Evolutionary conservation across 352 stramenopile genomes (phyloP).

Genomic region (Globisporangium spiculum): DNA sequence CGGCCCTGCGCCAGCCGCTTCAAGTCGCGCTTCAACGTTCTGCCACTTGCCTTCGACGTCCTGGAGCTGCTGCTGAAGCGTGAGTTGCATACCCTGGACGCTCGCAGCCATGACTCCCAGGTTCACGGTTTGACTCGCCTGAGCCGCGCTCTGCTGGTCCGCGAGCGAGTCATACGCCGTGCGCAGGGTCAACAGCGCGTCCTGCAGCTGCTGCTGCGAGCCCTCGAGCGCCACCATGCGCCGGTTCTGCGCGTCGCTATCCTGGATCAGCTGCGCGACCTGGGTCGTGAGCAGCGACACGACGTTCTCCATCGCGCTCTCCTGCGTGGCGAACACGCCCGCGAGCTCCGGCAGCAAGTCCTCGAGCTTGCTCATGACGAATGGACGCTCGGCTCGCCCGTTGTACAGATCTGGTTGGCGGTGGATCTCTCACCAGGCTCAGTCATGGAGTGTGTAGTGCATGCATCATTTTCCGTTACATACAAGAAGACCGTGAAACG

Average conservation of each 20-base stretch:
- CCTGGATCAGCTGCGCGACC: slow-evolving; percentile 41
- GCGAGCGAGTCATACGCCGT: slow-evolving; percentile 20
- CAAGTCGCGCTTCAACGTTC: slow-evolving; percentile 5
- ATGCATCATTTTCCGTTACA: no score
- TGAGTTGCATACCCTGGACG: background rate
- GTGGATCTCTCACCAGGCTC: no score
- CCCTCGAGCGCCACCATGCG: slow-evolving; percentile 37
- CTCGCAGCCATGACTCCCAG: slow-evolving; percentile 8
- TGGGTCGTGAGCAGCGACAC: slow-evolving; percentile 51
- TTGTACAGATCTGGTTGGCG: no score
- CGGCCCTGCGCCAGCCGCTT: slow-evolving; percentile 16
- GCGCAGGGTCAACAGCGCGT: slow-evolving; percentile 22
- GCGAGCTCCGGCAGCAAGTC: slow-evolving; percentile 65
- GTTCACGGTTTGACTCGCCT: background rate
- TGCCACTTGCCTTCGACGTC: slow-evolving; percentile 13
- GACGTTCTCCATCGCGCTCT: slow-evolving; percentile 50
- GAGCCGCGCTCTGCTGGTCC: slow-evolving; percentile 11
- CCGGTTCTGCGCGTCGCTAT: slow-evolving; percentile 30
- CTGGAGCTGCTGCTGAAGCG: slow-evolving; percentile 25
- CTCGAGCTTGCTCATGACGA: slow-evolving; percentile 54
- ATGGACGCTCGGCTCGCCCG: no score
- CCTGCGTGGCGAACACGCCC: slow-evolving; percentile 57
- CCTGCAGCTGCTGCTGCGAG: slow-evolving; percentile 26
- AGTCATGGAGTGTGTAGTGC: no score
- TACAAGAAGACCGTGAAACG: no score